A percentile compares a stretch with the other conserved stretches of the same genome.
Evolutionary conservation across 129 eudicot species (phyloP).

Genomic region (Kitagawia praeruptora): DNA sequence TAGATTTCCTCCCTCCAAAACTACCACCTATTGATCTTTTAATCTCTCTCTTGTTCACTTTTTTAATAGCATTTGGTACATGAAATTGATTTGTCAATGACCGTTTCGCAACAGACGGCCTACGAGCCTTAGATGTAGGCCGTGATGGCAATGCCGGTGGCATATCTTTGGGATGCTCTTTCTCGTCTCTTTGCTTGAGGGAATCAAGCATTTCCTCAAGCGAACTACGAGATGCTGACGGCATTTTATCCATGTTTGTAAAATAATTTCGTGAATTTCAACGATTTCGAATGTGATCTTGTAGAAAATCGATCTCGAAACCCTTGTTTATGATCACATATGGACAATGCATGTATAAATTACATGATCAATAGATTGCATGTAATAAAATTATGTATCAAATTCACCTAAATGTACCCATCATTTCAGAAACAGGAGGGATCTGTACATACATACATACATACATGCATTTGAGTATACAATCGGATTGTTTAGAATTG

Average conservation of each 20-base stretch:
- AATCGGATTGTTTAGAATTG: background rate
- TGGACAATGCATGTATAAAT: background rate
- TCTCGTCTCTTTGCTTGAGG: slow-evolving; percentile 50
- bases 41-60: slow-evolving; percentile 12
- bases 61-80: background rate
- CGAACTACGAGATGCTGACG: slow-evolving; percentile 59
- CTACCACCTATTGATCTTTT: slow-evolving; percentile 29
- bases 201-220: slow-evolving; percentile 87
- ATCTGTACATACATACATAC: background rate
- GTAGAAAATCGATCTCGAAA: slow-evolving; percentile 26
- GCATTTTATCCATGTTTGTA: slow-evolving; percentile 18
- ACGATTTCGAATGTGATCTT: slow-evolving; percentile 32
- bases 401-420: background rate
- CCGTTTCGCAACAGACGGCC: slow-evolving; percentile 38
- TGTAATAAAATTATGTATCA: background rate
- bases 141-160: slow-evolving; percentile 83
- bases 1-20: slow-evolving; percentile 49
- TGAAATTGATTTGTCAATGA: slow-evolving; percentile 30
- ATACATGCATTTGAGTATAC: background rate
- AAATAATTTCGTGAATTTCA: slow-evolving; percentile 7
- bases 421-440: background rate
- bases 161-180: slow-evolving; percentile 51
- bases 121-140: slow-evolving; percentile 64
- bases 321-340: slow-evolving; percentile 30
- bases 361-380: background rate